A percentile compares a stretch with the other conserved stretches of the same genome.
These are phyloP conservation scores for Chloranthus sessilifolius DNA, from an alignment of 164 flowering plant species.

Conservation along the genomic window DNA sequence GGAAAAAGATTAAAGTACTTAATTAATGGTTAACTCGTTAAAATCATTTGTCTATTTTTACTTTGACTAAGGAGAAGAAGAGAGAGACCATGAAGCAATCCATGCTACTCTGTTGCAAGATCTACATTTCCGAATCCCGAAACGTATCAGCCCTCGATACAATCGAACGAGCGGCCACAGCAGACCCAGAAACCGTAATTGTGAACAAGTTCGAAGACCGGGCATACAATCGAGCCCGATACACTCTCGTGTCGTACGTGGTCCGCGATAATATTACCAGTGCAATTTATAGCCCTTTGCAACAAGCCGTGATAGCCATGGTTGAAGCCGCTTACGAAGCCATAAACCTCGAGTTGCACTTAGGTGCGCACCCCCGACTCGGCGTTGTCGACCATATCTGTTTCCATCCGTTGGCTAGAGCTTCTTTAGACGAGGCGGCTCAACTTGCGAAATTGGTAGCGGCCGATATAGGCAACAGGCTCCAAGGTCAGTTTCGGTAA, in stretches of 20 bases:
- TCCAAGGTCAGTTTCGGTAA: conserved; percentile 55
- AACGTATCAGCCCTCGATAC: conserved; percentile 48
- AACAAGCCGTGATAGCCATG: conserved; percentile 50
- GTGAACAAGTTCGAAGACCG: conserved; percentile 62
- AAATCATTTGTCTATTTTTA: too few species aligned
- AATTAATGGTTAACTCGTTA: too few species aligned
- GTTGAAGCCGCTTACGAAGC: conserved; percentile 53
- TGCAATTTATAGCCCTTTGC: conserved; percentile 45
- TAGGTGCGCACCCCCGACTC: conserved; percentile 70
- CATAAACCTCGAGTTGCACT: conserved; percentile 51
- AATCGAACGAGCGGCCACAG: conserved; percentile 51
- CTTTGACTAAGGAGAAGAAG: too few species aligned
- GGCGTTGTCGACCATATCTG: conserved; percentile 74
- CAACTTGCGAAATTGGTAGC: conserved; percentile 62
- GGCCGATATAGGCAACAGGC: conserved; percentile 46
- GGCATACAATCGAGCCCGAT: conserved; percentile 52
- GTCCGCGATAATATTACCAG: conserved; percentile 27
- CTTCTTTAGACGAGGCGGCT: conserved; percentile 65
- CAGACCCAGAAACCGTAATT: conserved; percentile 35
- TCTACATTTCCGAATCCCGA: conserved; percentile 63
- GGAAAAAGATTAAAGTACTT: too few species aligned
- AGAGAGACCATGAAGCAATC: conserved; percentile 25
- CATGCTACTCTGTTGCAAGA: conserved; percentile 57
- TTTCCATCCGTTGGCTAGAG: conserved; percentile 63
- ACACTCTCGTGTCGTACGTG: conserved; percentile 55